Percentiles rank a stretch among this genome's conserved stretches.
Conservation (phyloP, 2,329 filamentous ascomycete species). For the Raffaelea ambrosiae region DNA sequence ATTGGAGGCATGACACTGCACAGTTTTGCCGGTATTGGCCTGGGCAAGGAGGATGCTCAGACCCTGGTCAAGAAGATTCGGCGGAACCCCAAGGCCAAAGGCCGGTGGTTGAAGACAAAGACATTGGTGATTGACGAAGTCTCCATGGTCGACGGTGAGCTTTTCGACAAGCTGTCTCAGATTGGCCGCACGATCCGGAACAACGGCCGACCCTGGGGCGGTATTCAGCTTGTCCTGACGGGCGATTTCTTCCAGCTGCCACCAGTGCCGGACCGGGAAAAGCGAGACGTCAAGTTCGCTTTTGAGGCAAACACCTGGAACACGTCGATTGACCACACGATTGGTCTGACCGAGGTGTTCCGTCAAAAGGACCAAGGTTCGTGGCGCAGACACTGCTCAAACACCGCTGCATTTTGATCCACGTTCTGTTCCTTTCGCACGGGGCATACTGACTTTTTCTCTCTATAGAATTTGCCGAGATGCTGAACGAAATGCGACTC, state of each 20-base stretch:
- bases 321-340: constrained; percentile 89
- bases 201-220: constrained; percentile 87
- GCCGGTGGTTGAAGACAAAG: constrained; percentile 81
- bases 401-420: neutral
- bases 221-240: constrained; percentile 91
- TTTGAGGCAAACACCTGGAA: constrained; percentile 91
- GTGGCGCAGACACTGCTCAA: too few relatives aligned
- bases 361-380: constrained; percentile 76
- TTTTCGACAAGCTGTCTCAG: constrained; percentile 92
- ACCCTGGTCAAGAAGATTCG: constrained; percentile 85
- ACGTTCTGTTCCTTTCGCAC: neutral
- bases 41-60: constrained; percentile 80
- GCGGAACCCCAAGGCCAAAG: constrained; percentile 77
- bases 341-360: constrained; percentile 91
- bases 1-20: constrained; percentile 93
- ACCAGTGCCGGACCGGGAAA: constrained; percentile 73
- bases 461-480: constrained; percentile 66
- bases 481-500: constrained; percentile 97
- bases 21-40: constrained; percentile 89
- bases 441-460: constrained; percentile 13
- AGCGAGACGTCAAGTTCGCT: constrained; percentile 70
- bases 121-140: constrained; percentile 89
- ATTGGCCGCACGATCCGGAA: constrained; percentile 81
- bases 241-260: constrained; percentile 97
- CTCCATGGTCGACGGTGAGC: constrained; percentile 95